Evolutionary conservation across 495 filamentous ascomycete genomes (phyloP).

Genomic region (Neurospora sp.): DNA sequence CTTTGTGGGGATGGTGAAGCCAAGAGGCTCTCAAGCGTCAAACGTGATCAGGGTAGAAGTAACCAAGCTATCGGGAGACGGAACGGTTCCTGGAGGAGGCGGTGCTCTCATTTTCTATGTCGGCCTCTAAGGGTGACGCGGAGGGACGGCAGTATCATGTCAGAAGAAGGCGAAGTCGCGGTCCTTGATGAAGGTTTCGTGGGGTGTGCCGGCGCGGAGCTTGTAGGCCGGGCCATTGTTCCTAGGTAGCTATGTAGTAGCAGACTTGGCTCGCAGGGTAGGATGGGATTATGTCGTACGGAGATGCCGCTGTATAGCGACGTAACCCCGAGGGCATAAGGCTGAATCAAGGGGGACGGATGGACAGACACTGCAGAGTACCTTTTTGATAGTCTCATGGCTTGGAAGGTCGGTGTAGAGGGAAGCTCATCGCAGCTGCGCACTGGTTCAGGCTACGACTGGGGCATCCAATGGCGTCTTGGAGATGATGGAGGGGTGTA

Average conservation of each 20-base stretch:
- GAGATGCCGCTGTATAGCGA: not conserved
- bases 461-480: conserved; percentile 7
- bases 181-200: not conserved
- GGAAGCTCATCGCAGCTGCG: conserved; percentile 18
- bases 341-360: conserved; percentile 3
- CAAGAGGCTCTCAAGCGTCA: not conserved
- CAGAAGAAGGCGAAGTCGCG: not conserved
- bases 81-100: not conserved
- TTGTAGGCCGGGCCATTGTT: not conserved
- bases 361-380: not conserved
- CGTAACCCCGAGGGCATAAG: conserved; percentile 1
- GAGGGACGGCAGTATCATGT: not conserved
- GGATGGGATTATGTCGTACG: not conserved
- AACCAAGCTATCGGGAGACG: not conserved
- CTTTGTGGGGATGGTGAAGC: not conserved
- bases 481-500: not conserved
- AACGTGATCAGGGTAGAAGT: not conserved
- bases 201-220: not conserved
- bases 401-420: conserved; percentile 4
- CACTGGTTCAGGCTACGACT: conserved; percentile 4
- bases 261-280: not conserved
- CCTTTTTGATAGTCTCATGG: not conserved
- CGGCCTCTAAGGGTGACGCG: not conserved
- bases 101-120: not conserved
- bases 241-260: not conserved